Percentiles rank a stretch among this genome's conserved stretches.
Conservation (phyloP, 148 eudicot species). For the Agrostemma githago region DNA sequence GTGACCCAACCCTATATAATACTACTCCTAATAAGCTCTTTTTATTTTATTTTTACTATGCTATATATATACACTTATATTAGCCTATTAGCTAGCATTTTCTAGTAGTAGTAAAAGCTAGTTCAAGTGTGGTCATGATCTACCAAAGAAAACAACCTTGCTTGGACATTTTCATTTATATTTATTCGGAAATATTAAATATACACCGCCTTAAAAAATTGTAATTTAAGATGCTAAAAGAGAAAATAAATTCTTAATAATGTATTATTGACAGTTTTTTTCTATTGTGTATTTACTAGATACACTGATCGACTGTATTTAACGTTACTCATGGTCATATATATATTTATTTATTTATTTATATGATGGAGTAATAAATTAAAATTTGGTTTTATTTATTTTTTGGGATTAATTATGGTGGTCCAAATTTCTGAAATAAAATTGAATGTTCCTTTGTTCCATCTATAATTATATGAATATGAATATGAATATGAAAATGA, state of each 20-base stretch:
- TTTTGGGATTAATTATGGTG: not conserved
- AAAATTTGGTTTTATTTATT: not conserved
- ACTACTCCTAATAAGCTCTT: not conserved
- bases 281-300: too few species aligned
- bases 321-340: too few species aligned
- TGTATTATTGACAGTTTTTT: too few species aligned
- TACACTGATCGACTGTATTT: too few species aligned
- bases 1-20: not conserved
- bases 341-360: too few species aligned
- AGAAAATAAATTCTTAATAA: too few species aligned
- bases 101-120: not conserved
- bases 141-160: not conserved
- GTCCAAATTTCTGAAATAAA: slow-evolving; percentile 19
- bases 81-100: too few species aligned
- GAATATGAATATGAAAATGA: not conserved
- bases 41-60: not conserved
- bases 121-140: slow-evolving; percentile 12
- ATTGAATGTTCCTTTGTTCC: slow-evolving; percentile 16
- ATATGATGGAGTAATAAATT: not conserved
- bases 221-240: not conserved
- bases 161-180: not conserved
- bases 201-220: too few species aligned
- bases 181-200: too few species aligned
- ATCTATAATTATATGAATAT: not conserved
- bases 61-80: too few species aligned